Evolutionary conservation across 352 stramenopile genomes (phyloP), one percentile per base, ranked within the genome.

Genomic region (Salisapilia sapeloensis): DNA sequence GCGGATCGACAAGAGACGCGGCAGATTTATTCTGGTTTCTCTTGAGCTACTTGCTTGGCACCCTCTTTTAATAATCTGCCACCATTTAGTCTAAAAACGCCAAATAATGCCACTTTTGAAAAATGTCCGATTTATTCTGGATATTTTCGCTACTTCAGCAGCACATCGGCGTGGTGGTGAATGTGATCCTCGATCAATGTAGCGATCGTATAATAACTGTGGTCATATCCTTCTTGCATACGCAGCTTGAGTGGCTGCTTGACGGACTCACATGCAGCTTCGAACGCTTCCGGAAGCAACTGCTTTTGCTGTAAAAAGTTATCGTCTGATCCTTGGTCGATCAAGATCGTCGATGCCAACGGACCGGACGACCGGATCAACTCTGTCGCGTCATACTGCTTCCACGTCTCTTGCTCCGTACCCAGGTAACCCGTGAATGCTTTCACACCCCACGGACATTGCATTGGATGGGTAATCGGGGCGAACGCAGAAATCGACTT

Each of bases 361-460:
- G 71, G 49, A 0, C 70, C 75, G 24, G 84, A 52, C 40, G 50
- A 61, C 15, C 83, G 48, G 20, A 96, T 53, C 14, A 97, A 56
- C 38, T 77, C 60, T 25, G 87, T 94, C 14, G 93, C 91, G 51
- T 98, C 93, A 44, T 96, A 89, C 24, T 60, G 56, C 59, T 83
- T 81, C 74, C 74, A 90, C 2, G 55, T 44, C 40, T 86, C 58
- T 44, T 89, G 69, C 36, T 96, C 84, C 6, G 63, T 64, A 12
- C 92, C 93, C 10, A 99, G 63, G 62, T 99, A 99, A 24, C 81
- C 84, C 30, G 76, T 89, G 53, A 99, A 98, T 4, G 93, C 94
- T 57, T 98, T 98, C 22, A 97, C 69, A 17, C 95, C 95, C 95
- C 95, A 99, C n/a, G 91, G 89, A 45, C 91, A 97, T 25, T 92